Evolutionary conservation across 495 filamentous ascomycete genomes (phyloP), one percentile per base, ranked within the genome.

Genomic region (Pyrenula aspistea): DNA sequence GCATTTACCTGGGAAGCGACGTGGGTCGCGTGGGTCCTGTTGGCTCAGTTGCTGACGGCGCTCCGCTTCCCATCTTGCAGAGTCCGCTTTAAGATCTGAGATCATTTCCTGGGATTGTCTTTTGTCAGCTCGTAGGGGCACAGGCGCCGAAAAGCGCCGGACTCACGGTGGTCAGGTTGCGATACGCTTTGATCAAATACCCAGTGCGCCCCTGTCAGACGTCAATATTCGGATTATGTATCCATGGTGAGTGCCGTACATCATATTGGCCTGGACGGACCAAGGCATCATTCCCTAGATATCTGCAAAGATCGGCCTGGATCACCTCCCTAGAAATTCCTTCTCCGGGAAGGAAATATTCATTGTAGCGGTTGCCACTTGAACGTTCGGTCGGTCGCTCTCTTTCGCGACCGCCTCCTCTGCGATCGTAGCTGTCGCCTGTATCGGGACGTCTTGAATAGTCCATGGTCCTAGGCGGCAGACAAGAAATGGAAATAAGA

Each of bases 251-350:
- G 60, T 61, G 60, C 71, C 82, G 65, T 74, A 91, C 89, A 81
- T 88, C 80, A 71, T 91, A 88, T 59, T 74, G 81, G 68, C 88
- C 89, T 57, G 90, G 91, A 68, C 87, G 83, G 62, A 93, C 89
- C 61, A 91, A 80, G 25, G 91, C 91, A 78, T 96, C 91, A 65
- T 88, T 88, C 61, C 90, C 91, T 57, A 96, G 82, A 67, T 93
- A 95, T 68, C 89, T 86, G 76, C 90, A 94, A 59, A 96, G 92
- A 73, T 96, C 90, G 67, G 90, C 87, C 66, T 89, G 88, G 71
- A 96, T 93, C 65, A 96, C 91, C 70, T 96, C 88, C 59, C 91
- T 82, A 70, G 88, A 86, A 69, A 96, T 96, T 64, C 90, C 89
- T 61, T 93, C 87, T 61, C 87, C 88, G 22, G 86, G 85, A 55